phyloP scores from a whole-genome alignment of 768 basidiomycete genomes.

The Lactarius vividus region DNA sequence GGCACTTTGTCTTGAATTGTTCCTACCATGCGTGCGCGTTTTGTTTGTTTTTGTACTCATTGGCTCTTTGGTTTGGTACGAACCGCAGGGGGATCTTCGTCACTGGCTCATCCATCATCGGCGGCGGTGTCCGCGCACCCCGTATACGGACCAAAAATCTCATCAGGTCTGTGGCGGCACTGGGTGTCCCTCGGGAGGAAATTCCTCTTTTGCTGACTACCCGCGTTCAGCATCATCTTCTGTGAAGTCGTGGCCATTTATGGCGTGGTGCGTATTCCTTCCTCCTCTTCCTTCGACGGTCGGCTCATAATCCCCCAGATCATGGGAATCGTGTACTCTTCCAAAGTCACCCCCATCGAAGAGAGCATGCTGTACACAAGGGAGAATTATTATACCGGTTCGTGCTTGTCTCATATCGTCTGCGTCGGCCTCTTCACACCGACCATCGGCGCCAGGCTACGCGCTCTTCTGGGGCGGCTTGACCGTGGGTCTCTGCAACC shows the following conservation, averaged over 20 bases:
- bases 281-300: background rate
- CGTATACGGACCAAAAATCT: constrained; percentile 96
- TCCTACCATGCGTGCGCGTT: background rate
- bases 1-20: constrained; percentile 10
- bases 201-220: constrained; percentile 2
- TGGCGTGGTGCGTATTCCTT: constrained; percentile 64
- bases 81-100: constrained; percentile 89
- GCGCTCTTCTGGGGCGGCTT: constrained; percentile 97
- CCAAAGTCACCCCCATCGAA: constrained; percentile 64
- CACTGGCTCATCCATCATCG: constrained; percentile 94
- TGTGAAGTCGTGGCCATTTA: constrained; percentile 99
- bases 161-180: constrained; percentile 64
- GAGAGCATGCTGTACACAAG: constrained; percentile 74
- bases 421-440: constrained; percentile 12
- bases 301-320: constrained; percentile 51
- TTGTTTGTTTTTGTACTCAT: background rate
- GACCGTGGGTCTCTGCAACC: constrained; percentile 90
- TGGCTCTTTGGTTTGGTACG: background rate
- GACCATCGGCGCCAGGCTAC: constrained; percentile 52
- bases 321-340: constrained; percentile 93
- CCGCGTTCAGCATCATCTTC: constrained; percentile 80
- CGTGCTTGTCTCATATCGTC: constrained; percentile 1
- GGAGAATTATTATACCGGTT: constrained; percentile 91
- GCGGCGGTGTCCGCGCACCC: constrained; percentile 91
- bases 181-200: background rate